Conservation (phyloP, 192 early-diverging fungal species). For the Umbelopsis sp. region DNA sequence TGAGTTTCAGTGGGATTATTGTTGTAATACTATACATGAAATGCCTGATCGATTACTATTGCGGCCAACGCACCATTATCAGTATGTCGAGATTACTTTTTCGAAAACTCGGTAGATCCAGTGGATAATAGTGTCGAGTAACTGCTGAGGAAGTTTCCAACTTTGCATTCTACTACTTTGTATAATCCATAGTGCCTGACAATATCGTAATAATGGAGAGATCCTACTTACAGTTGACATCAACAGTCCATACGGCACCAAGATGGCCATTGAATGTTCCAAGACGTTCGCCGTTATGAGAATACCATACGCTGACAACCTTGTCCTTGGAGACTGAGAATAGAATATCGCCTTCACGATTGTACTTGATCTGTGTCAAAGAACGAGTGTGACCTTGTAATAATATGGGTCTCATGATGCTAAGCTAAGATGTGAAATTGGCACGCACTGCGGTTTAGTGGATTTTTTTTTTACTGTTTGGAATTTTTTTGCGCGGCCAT, state of each 20-base stretch:
- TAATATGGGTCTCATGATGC: constrained; percentile 84
- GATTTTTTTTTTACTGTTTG: constrained; percentile 9
- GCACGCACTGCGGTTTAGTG: background rate
- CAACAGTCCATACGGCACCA: constrained; percentile 94
- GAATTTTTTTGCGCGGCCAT: too few relatives aligned
- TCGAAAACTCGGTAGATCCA: too few relatives aligned
- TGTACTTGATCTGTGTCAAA: constrained; percentile 98
- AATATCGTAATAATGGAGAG: background rate
- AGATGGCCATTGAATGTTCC: constrained; percentile 92
- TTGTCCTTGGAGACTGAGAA: constrained; percentile 96
- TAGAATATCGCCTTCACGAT: constrained; percentile 95
- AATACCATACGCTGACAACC: constrained; percentile 93
- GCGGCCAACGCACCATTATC: too few relatives aligned
- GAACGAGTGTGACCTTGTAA: constrained; percentile 96
- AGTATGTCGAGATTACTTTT: too few relatives aligned
- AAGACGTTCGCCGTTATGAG: constrained; percentile 96
- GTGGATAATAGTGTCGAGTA: background rate
- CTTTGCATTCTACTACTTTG: background rate
- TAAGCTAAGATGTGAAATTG: background rate
- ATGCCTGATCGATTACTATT: too few relatives aligned
- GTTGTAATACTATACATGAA: too few relatives aligned
- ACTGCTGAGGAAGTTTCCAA: background rate
- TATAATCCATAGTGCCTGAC: background rate
- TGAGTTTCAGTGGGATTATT: too few relatives aligned
- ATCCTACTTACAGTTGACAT: constrained; percentile 75